Conservation (phyloP, 495 filamentous ascomycete species). For the Mytilinidion resinicola region DNA sequence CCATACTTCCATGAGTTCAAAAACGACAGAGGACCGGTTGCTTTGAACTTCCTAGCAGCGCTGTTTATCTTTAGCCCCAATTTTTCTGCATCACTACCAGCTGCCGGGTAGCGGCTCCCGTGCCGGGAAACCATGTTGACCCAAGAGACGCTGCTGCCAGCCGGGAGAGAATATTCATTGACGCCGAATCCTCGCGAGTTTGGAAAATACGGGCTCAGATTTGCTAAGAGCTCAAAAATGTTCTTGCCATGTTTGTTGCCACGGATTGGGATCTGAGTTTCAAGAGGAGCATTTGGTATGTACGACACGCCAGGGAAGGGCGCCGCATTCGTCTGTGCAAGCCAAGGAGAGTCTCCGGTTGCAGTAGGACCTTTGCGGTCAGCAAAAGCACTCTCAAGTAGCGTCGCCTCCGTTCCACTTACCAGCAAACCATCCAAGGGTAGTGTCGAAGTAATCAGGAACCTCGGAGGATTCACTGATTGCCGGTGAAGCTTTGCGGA, state of each 20-base stretch:
- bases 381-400: slow-evolving; percentile 16
- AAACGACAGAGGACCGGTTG: slow-evolving; percentile 46
- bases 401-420: background rate
- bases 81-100: slow-evolving; percentile 19
- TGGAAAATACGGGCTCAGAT: slow-evolving; percentile 42
- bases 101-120: slow-evolving; percentile 41
- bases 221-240: slow-evolving; percentile 52
- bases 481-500: slow-evolving; percentile 4
- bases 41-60: slow-evolving; percentile 33
- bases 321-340: slow-evolving; percentile 50
- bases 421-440: slow-evolving; percentile 36
- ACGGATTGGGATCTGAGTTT: slow-evolving; percentile 50
- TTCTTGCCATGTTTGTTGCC: slow-evolving; percentile 44
- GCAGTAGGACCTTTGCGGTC: slow-evolving; percentile 45
- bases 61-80: slow-evolving; percentile 36
- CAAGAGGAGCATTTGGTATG: slow-evolving; percentile 51
- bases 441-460: slow-evolving; percentile 54
- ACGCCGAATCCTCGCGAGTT: slow-evolving; percentile 39
- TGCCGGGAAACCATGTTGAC: slow-evolving; percentile 47
- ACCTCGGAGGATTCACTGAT: slow-evolving; percentile 20
- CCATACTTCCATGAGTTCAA: slow-evolving; percentile 49
- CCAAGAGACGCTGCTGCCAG: slow-evolving; percentile 49
- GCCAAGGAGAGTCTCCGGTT: slow-evolving; percentile 51
- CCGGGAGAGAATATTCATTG: slow-evolving; percentile 50
- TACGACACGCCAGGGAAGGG: slow-evolving; percentile 47